Evolutionary conservation across 225 moss, liverwort and hornwort genomes (phyloP).

Genomic region (Marchantia paleacea): DNA sequence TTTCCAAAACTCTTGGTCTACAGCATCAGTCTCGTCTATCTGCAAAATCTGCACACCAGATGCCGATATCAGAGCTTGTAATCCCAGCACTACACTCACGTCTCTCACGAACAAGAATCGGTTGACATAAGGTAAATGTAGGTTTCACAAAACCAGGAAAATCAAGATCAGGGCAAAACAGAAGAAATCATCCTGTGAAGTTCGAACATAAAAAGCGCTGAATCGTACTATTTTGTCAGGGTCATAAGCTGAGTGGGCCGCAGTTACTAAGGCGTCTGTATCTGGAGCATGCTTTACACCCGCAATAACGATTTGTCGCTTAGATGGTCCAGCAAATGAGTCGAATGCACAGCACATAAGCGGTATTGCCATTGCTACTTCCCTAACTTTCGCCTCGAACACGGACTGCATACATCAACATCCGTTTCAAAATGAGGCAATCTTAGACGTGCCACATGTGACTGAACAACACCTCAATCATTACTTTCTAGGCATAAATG

Average conservation of each 20-base stretch:
- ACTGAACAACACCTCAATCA: background rate
- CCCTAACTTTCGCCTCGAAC: conserved; percentile 76
- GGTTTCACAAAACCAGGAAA: background rate
- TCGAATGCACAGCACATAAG: conserved; percentile 95
- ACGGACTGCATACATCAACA: conserved; percentile 51
- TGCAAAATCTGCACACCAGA: conserved; percentile 57
- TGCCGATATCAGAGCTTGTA: background rate
- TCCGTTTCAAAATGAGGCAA: background rate
- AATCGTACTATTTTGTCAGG: conserved; percentile 75
- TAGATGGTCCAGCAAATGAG: conserved; percentile 54
- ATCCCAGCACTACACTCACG: background rate
- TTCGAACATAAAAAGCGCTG: background rate
- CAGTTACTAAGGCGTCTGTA: conserved; percentile 64
- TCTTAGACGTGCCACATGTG: background rate
- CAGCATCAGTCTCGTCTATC: conserved; percentile 63
- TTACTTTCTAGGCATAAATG: too few species aligned
- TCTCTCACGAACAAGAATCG: background rate
- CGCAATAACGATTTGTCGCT: conserved; percentile 83
- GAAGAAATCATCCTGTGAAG: background rate
- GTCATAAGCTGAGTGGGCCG: conserved; percentile 68
- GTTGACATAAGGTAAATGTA: background rate
- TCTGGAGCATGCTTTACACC: conserved; percentile 65
- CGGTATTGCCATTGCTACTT: conserved; percentile 93
- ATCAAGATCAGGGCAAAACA: background rate
- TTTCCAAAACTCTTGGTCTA: conserved; percentile 75